Base-by-base conservation (phyloP, 495 filamentous ascomycete species). In the Penicillium coffeae region DNA sequence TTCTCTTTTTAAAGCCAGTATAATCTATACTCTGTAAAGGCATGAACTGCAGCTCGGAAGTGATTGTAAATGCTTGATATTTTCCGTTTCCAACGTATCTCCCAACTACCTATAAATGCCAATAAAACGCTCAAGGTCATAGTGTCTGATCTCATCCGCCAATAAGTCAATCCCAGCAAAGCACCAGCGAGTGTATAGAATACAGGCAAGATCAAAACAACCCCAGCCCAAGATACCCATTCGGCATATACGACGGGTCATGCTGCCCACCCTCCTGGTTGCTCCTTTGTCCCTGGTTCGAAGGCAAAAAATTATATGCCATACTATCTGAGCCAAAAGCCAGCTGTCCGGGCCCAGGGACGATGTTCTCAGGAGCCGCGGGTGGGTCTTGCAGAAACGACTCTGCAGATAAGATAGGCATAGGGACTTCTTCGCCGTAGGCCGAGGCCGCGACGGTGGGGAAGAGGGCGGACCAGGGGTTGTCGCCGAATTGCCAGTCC, bases 401-500 rank as follows among this genome's bases (percentile, higher is more conserved):
- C 18, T 64, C 58, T 8, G 58, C 50, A 13, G 47, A 51, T 10
- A 59, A 36, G 20, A 56, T 50, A 33, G 52, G 51, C 47, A 62
- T 40, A 2, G 49, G 37, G 21, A 47, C 22, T 12, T 45, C 39
- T 18, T 32, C 27, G 19, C 32, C 39, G 8, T 34, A 38, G 42
- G 47, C 37, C 22, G 38, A 41, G 37, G 50, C 43, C 40, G 44
- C 44, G 40, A 57, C 44, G 16, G 42, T 27, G 0, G 63, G 58
- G 38, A 66, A 63, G n/a, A 71, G 56, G 12, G 59, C 60, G 16
- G 52, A 43, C 37, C 66, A 62, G 20, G 66, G 46, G 10, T 69
- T 60, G 8, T 56, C 52, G 16, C 66, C 60, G 36, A 66, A 57
- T 43, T 66, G 58, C 70, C 68, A 71, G 43, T 72, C 62, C 2